phyloP scores from a whole-genome alignment of 441 rosid species.

The Lepidium campestre region DNA sequence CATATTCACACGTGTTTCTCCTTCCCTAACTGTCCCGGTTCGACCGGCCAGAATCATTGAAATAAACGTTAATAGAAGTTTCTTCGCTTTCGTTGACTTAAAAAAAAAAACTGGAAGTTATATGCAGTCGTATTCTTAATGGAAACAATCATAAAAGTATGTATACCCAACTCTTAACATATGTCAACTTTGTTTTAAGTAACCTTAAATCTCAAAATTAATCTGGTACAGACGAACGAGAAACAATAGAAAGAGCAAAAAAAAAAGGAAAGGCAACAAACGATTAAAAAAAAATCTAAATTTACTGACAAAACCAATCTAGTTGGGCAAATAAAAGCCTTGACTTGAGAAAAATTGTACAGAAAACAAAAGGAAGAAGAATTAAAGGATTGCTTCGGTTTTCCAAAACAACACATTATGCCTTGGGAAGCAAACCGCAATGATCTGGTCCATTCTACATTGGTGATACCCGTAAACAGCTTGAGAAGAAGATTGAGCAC shows the following conservation, averaged over 20 bases:
- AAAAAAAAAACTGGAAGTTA: no score
- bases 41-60: slow-evolving; percentile 1
- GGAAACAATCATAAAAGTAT: neutral
- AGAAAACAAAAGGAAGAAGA: slow-evolving; percentile 5
- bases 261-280: neutral
- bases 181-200: neutral
- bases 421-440: slow-evolving; percentile 5
- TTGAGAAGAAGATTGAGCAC: slow-evolving; percentile 9
- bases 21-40: neutral
- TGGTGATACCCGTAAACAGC: neutral
- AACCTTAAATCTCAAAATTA: neutral
- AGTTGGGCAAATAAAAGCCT: slow-evolving; percentile 18
- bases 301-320: slow-evolving; percentile 16
- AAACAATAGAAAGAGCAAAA: neutral
- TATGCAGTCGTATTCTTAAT: neutral
- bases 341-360: neutral
- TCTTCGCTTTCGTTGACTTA: neutral
- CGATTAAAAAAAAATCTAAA: slow-evolving; percentile 13
- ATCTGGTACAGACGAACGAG: slow-evolving; percentile 12
- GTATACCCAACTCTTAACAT: neutral
- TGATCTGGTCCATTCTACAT: neutral
- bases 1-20: slow-evolving; percentile 33
- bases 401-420: slow-evolving; percentile 4
- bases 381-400: neutral
- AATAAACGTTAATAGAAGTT: neutral